Evolutionary conservation across 495 filamentous ascomycete genomes (phyloP), one percentile per base, ranked within the genome.

Genomic region (Annulohypoxylon stygium): DNA sequence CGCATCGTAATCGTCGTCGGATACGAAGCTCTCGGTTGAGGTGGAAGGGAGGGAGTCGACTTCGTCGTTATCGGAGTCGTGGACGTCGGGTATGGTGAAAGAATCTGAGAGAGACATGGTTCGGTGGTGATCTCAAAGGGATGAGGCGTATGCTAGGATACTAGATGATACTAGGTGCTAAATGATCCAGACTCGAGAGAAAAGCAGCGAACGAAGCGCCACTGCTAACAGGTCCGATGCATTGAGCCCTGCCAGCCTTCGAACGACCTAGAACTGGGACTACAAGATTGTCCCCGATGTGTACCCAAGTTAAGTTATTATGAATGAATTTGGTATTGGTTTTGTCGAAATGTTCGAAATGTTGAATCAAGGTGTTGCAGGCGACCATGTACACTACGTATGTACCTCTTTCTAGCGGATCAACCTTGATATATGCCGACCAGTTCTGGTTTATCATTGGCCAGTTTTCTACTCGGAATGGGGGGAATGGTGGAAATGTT

Each of bases 41-140:
- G 90, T 87, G 53, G 93, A 95, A 39, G 93, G 91, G 2, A 97
- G 87, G 12, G 93, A 96, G 69, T 93, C 91, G 76, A 94, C 78
- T 4, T 94, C 93, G 69, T 93, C 91, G 55, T 88, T 84, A 61
- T 87, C 86, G 69, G 81, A 79, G 16, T 79, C 76, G 9, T 80
- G 67, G 65, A 70, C 71, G 75, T 85, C 82, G 73, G 81, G 76
- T 2, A 86, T 75, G 54, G 83, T 58, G 70, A 80, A 85, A 16
- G 85, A 86, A 3, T 79, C 83, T 55, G 83, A 81, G 48, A 80
- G 64, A 59, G 82, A 82, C 77, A 78, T 84, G 76, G 41, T 67
- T 71, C 71, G 65, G 47, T 76, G 67, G 51, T 51, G 63, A 54
- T 26, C 10, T 55, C 33, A n/a, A 43, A 64, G 39, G 30, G 64